These are phyloP conservation scores for Pelargonium australe DNA, from an alignment of 441 rosid species.

Conservation along the genomic window DNA sequence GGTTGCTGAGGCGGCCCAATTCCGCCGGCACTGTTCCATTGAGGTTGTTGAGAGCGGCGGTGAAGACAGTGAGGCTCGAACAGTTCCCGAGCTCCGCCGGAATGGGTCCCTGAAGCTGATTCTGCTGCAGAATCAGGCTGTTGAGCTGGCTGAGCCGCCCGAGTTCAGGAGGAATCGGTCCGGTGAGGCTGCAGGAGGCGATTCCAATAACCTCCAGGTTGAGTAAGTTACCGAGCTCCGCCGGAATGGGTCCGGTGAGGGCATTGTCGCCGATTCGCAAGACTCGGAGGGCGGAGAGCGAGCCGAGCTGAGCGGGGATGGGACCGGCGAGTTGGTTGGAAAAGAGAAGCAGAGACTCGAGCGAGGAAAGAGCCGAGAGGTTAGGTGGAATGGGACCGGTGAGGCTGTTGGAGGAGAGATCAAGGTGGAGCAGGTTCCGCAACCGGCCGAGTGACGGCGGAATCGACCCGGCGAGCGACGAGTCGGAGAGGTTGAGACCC, in stretches of 20 bases:
- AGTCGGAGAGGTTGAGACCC: conserved; percentile 59
- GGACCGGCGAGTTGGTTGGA: conserved; percentile 74
- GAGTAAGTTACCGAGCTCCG: conserved; percentile 42
- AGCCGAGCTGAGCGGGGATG: conserved; percentile 63
- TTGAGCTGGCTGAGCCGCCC: conserved; percentile 39
- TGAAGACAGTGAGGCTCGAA: conserved; percentile 47
- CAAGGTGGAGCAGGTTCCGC: conserved; percentile 66
- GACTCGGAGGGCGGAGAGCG: conserved; percentile 44
- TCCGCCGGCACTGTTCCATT: conserved; percentile 69
- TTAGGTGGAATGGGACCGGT: conserved; percentile 74
- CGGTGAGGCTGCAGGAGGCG: conserved; percentile 67
- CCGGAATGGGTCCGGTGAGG: conserved; percentile 61
- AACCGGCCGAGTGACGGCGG: conserved; percentile 54
- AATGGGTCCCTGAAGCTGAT: conserved; percentile 54
- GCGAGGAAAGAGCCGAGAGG: conserved; percentile 58
- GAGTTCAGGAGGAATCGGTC: conserved; percentile 54
- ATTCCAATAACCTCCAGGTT: conserved; percentile 49
- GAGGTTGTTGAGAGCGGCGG: conserved; percentile 48
- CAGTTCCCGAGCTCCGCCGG: conserved; percentile 68
- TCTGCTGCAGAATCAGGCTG: conserved; percentile 49
- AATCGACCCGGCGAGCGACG: conserved; percentile 52
- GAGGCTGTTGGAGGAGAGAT: conserved; percentile 71
- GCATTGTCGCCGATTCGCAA: conserved; percentile 69
- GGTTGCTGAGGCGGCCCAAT: conserved; percentile 43
- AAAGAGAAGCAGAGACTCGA: conserved; percentile 67